Evolutionary conservation across 2,329 filamentous ascomycete species (phyloP), one percentile per base, ranked within the genome.

Genomic region (Hirsutella thompsonii): DNA sequence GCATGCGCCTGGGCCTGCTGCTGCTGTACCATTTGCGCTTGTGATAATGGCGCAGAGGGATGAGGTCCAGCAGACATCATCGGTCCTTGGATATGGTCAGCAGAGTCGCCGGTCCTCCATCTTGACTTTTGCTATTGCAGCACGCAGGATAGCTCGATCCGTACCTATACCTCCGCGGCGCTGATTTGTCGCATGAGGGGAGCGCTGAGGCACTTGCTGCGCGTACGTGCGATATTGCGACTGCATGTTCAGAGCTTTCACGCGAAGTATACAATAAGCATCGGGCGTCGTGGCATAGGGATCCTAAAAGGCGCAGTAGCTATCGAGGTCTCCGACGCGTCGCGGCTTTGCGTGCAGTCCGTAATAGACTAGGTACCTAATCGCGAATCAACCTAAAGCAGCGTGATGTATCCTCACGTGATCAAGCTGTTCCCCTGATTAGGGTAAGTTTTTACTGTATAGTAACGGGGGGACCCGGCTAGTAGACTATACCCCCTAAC

Each of bases 11-110:
- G 66, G 30, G 64, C 61, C 45, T 71, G 69, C 47, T 74, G 71
- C 46, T 74, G 68, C 47, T 65, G 62, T 26, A 58, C 61, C 44
- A 72, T 62, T 51, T 76, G 71, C n/a, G 69, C 67, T 47, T 69
- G 69, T 37, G 70, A 74, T 46, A 74, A 56, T 32, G 69, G 67
- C 34, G 69, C 63, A 30, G 66, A 63, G 39, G 64, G 68, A 50
- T 74, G 71, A 44, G 69, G 66, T 36, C 67, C 67, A 37, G 68
- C 61, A 40, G 69, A 68, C 68, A 75, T 74, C 67, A 75, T 74
- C 44, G 70, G 70, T 23, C 71, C 71, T 74, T 50, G 23, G n/a
- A n/a, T 26, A 26, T 11, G 11, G 6, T 26, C 23, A 26, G 11
- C 23, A 6, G 23, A 6, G 23, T 11, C 6, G 11, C 11, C 23